Conservation (phyloP, 495 filamentous ascomycete species). For the Podospora sp. region DNA sequence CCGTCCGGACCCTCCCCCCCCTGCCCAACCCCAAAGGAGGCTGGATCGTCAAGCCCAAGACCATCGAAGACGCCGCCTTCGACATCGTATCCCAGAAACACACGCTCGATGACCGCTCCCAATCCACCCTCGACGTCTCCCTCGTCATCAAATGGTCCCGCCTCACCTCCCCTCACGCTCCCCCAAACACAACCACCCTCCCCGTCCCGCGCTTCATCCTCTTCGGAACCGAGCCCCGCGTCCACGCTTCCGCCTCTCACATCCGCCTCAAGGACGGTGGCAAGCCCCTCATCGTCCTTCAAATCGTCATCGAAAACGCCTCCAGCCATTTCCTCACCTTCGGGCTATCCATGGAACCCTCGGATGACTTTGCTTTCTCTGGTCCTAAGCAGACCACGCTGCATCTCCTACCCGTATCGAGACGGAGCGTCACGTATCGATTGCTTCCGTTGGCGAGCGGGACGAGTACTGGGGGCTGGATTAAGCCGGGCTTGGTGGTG, state of each 20-base stretch:
- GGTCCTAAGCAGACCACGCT: constrained; percentile 78
- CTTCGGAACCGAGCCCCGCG: constrained; percentile 82
- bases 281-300: constrained; percentile 41
- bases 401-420: constrained; percentile 76
- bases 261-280: constrained; percentile 26
- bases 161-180: constrained; percentile 3
- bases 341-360: constrained; percentile 86
- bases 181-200: constrained; percentile 59
- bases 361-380: constrained; percentile 89
- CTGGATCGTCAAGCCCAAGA: constrained; percentile 56
- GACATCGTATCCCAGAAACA: constrained; percentile 69
- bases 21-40: constrained; percentile 33
- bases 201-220: constrained; percentile 76
- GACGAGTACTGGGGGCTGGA: constrained; percentile 52
- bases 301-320: constrained; percentile 87
- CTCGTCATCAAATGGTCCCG: constrained; percentile 78
- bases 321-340: constrained; percentile 94
- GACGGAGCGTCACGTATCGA: constrained; percentile 69
- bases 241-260: constrained; percentile 67
- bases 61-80: constrained; percentile 71
- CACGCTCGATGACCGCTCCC: constrained; percentile 76
- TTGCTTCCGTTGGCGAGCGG: constrained; percentile 55
- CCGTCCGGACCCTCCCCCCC: constrained; percentile 36
- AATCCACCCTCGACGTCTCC: constrained; percentile 70
- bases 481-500: constrained; percentile 71